Percentiles rank a stretch among this genome's conserved stretches.
Conservation (phyloP, 2,329 filamentous ascomycete genomes). For the Penicillium vulpinum region DNA sequence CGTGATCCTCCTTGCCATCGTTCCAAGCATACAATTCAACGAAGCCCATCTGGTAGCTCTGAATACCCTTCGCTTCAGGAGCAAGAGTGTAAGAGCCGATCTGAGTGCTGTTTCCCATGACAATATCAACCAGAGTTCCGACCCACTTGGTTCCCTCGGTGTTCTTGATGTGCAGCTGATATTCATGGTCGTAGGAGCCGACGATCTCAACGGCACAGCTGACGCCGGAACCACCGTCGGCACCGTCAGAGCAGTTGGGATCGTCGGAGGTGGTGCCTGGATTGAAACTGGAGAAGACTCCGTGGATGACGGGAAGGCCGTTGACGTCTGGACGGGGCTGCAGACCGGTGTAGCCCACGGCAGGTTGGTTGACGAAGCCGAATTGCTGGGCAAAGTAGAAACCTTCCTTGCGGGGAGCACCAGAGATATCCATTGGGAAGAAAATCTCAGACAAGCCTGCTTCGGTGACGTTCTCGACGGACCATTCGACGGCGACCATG, state of each 20-base stretch:
- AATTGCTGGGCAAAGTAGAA: conserved; percentile 35
- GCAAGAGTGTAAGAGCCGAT: conserved; percentile 32
- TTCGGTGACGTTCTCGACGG: conserved; percentile 8
- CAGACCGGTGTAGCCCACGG: conserved; percentile 32
- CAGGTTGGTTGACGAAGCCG: conserved; percentile 20
- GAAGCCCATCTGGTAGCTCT: conserved; percentile 27
- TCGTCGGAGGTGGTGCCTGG: conserved; percentile 23
- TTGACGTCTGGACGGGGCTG: conserved; percentile 23
- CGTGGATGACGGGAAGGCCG: conserved; percentile 28
- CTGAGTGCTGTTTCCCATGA: conserved; percentile 20
- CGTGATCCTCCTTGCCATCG: neutral
- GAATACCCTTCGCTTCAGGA: conserved; percentile 21
- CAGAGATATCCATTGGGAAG: conserved; percentile 25
- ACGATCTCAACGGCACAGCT: conserved; percentile 28
- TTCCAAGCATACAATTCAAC: conserved; percentile 33
- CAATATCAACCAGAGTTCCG: conserved; percentile 28
- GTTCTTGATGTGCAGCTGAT: conserved; percentile 26
- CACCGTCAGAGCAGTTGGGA: conserved; percentile 28
- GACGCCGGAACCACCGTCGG: conserved; percentile 31
- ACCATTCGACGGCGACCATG: conserved; percentile 19
- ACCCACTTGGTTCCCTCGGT: conserved; percentile 29
- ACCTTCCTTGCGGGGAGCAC: conserved; percentile 22
- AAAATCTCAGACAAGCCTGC: conserved; percentile 23
- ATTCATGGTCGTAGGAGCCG: conserved; percentile 20
- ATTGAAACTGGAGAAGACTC: conserved; percentile 35